phyloP scores from a whole-genome alignment of 176 grass and related monocot genomes.

The Oryza longistaminata region DNA sequence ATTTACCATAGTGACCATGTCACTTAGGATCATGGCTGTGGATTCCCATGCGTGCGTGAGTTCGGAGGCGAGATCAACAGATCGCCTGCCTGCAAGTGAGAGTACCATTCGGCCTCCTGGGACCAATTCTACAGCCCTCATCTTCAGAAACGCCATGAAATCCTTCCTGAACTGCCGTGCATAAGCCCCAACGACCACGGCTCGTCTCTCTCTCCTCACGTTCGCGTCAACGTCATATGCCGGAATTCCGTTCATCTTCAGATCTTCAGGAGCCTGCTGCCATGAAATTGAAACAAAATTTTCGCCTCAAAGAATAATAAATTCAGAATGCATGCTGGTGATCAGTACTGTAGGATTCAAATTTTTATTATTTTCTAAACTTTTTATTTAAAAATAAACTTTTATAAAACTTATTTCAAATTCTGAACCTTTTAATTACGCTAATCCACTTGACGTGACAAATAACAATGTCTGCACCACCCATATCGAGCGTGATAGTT shows the following conservation, averaged over 20 bases:
- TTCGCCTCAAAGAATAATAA: not conserved
- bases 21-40: not conserved
- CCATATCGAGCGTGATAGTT: too few species aligned
- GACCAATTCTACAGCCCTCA: constrained; percentile 22
- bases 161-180: constrained; percentile 30
- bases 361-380: too few species aligned
- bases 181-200: constrained; percentile 15
- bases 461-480: too few species aligned
- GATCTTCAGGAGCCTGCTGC: constrained; percentile 37
- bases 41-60: constrained; percentile 14
- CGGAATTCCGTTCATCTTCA: constrained; percentile 13
- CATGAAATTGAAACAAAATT: not conserved
- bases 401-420: too few species aligned
- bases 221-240: not conserved
- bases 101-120: constrained; percentile 10
- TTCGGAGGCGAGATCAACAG: not conserved
- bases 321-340: not conserved
- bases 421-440: too few species aligned
- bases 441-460: too few species aligned
- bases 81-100: constrained; percentile 7
- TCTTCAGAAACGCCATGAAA: constrained; percentile 11
- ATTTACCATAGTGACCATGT: constrained; percentile 32
- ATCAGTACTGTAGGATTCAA: too few species aligned
- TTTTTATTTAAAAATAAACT: too few species aligned
- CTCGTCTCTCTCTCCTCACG: not conserved